Evolutionary conservation across 352 stramenopile species (phyloP).

Genomic region (Globisporangium apiculatum): DNA sequence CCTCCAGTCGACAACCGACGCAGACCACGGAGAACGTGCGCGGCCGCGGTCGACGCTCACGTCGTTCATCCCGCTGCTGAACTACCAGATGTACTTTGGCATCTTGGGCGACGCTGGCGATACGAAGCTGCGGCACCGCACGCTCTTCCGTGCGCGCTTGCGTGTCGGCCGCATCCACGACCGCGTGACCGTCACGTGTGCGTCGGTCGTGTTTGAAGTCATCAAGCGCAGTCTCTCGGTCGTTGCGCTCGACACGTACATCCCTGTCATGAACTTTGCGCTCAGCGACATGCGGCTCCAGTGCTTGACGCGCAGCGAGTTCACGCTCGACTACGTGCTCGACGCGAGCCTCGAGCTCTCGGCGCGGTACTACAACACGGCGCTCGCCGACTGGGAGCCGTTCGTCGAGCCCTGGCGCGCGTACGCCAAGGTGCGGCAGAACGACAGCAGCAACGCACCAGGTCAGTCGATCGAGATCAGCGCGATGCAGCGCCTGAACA

Average conservation of each 20-base stretch:
- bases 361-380: slow-evolving; percentile 85
- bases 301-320: slow-evolving; percentile 61
- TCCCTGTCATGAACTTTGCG: slow-evolving; percentile 86
- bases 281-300: slow-evolving; percentile 80
- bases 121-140: slow-evolving; percentile 27
- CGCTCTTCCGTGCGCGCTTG: slow-evolving; percentile 55
- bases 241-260: slow-evolving; percentile 85
- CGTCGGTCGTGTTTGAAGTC: slow-evolving; percentile 83
- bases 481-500: slow-evolving; percentile 77
- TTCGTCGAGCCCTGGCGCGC: slow-evolving; percentile 82
- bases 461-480: slow-evolving; percentile 73
- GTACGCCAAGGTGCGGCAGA: slow-evolving; percentile 58
- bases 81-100: slow-evolving; percentile 64
- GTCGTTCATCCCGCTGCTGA: slow-evolving; percentile 50
- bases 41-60: slow-evolving; percentile 39
- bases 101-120: slow-evolving; percentile 42
- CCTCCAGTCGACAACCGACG: slow-evolving; percentile 15
- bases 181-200: slow-evolving; percentile 53
- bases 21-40: slow-evolving; percentile 18
- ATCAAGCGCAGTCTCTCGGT: slow-evolving; percentile 87
- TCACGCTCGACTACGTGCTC: slow-evolving; percentile 49
- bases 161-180: slow-evolving; percentile 74
- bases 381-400: slow-evolving; percentile 82
- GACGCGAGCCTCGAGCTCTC: slow-evolving; percentile 78
- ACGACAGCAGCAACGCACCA: slow-evolving; percentile 24